These are phyloP conservation scores for Ploettnerulaceae sp. DNA, from an alignment of 2,329 filamentous ascomycete species.

Conservation along the genomic window DNA sequence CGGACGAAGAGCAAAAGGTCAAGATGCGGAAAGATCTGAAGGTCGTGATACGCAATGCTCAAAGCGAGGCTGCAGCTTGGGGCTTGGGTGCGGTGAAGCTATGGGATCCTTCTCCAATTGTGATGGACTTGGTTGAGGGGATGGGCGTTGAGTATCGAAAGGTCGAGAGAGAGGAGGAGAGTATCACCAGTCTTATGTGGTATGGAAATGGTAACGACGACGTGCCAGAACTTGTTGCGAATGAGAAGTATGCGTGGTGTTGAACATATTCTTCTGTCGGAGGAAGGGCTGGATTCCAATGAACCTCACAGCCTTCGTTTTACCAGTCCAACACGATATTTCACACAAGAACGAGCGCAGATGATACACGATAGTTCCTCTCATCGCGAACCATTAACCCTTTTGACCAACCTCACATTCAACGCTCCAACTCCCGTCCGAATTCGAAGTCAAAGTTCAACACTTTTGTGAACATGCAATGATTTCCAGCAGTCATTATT, in stretches of 20 bases:
- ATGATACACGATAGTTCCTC: no score
- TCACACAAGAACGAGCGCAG: no score
- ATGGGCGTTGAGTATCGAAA: slow-evolving; percentile 45
- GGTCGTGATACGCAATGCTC: slow-evolving; percentile 60
- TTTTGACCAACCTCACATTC: no score
- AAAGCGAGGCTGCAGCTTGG: slow-evolving; percentile 66
- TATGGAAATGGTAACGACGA: slow-evolving; percentile 47
- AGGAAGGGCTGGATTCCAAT: background rate
- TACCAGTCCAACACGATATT: background rate
- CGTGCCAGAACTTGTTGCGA: slow-evolving; percentile 62
- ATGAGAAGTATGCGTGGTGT: slow-evolving; percentile 74
- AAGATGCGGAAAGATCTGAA: slow-evolving; percentile 43
- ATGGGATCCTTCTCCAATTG: slow-evolving; percentile 69
- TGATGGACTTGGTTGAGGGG: slow-evolving; percentile 42
- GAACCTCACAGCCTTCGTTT: background rate
- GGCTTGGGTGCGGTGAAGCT: slow-evolving; percentile 64
- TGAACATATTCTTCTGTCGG: background rate
- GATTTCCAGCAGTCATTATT: no score
- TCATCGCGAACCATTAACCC: no score
- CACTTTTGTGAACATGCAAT: no score
- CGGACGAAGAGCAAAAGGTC: background rate
- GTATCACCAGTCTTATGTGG: slow-evolving; percentile 67
- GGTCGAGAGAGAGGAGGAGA: slow-evolving; percentile 53
- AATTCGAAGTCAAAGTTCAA: no score
- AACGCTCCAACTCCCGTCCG: no score